Conservation (phyloP, 306 rosid species). For the Begonia loranthoides region DNA sequence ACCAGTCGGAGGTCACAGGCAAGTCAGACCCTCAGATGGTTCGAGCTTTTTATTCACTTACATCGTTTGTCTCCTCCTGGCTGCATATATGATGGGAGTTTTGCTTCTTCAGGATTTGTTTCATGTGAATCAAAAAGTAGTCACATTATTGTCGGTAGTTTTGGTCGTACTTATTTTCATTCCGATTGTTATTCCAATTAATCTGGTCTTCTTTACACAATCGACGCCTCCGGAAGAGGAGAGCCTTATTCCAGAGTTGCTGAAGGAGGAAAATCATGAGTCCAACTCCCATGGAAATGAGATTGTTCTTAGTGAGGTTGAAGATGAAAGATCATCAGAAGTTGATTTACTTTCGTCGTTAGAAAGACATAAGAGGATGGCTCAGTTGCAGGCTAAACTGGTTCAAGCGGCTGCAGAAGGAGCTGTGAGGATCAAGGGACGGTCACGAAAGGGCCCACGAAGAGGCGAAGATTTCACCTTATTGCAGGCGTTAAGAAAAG, state of each 20-base stretch:
- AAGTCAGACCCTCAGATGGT: conserved; percentile 37
- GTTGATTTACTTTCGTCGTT: conserved; percentile 33
- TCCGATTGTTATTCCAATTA: conserved; percentile 43
- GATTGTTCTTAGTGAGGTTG: conserved; percentile 28
- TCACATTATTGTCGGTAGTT: conserved; percentile 19
- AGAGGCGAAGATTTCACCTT: conserved; percentile 89
- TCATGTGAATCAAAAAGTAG: conserved; percentile 21
- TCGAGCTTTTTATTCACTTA: conserved; percentile 47
- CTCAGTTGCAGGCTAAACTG: conserved; percentile 43
- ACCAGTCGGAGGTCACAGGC: conserved; percentile 38
- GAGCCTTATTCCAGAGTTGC: conserved; percentile 30
- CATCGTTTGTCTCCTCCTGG: conserved; percentile 49
- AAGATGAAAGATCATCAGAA: conserved; percentile 33
- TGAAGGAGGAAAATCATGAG: conserved; percentile 7
- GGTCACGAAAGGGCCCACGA: conserved; percentile 44
- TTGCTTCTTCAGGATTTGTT: conserved; percentile 35
- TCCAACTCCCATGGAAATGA: conserved; percentile 13
- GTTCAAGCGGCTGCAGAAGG: conserved; percentile 42
- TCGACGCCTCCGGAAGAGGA: conserved; percentile 27
- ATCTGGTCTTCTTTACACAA: conserved; percentile 34
- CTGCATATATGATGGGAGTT: conserved; percentile 52
- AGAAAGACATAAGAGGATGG: conserved; percentile 45
- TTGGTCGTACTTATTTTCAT: conserved; percentile 34
- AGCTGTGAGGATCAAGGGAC: conserved; percentile 34
- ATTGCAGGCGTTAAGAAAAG: conserved; percentile 78